Evolutionary conservation across 2,329 filamentous ascomycete genomes (phyloP).

Genomic region (Fusarium praegraminearum): DNA sequence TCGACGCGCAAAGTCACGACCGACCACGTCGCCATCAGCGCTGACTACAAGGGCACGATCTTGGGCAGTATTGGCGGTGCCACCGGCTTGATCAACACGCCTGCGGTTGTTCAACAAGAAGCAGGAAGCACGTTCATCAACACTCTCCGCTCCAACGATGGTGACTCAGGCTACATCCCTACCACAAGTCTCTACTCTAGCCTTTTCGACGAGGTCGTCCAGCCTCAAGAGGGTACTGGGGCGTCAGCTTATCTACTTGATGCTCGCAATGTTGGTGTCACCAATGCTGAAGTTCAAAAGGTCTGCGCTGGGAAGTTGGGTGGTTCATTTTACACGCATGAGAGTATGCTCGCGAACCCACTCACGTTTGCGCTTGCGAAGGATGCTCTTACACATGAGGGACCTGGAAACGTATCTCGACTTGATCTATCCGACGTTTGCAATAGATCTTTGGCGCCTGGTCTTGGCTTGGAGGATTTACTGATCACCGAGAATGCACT

Average conservation of each 20-base stretch:
- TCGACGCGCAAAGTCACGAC: slow-evolving; percentile 8
- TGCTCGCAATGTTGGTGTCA: neutral
- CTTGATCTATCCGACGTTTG: neutral
- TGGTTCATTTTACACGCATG: slow-evolving; percentile 19
- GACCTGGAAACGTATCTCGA: neutral
- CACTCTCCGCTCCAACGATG: neutral
- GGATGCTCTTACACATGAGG: slow-evolving; percentile 1
- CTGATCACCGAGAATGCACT: neutral
- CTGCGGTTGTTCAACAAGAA: slow-evolving; percentile 14
- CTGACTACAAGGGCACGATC: slow-evolving; percentile 14
- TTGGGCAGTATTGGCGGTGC: neutral
- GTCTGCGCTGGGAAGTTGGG: neutral
- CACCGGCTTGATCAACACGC: neutral
- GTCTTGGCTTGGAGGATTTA: neutral
- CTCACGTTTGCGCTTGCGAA: slow-evolving; percentile 12
- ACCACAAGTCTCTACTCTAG: slow-evolving; percentile 23
- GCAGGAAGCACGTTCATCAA: slow-evolving; percentile 10
- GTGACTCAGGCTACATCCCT: slow-evolving; percentile 12
- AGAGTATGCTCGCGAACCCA: slow-evolving; percentile 9
- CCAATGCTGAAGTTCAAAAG: slow-evolving; percentile 9
- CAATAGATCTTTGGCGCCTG: neutral
- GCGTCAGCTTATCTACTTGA: slow-evolving; percentile 18
- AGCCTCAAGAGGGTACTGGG: slow-evolving; percentile 1
- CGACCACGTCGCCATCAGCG: slow-evolving; percentile 17
- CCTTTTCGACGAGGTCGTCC: slow-evolving; percentile 10